Percentiles rank a stretch among this genome's conserved stretches.
These are phyloP conservation scores for Cystofilobasidium macerans DNA, from an alignment of 768 basidiomycete species.

Conservation along the genomic window DNA sequence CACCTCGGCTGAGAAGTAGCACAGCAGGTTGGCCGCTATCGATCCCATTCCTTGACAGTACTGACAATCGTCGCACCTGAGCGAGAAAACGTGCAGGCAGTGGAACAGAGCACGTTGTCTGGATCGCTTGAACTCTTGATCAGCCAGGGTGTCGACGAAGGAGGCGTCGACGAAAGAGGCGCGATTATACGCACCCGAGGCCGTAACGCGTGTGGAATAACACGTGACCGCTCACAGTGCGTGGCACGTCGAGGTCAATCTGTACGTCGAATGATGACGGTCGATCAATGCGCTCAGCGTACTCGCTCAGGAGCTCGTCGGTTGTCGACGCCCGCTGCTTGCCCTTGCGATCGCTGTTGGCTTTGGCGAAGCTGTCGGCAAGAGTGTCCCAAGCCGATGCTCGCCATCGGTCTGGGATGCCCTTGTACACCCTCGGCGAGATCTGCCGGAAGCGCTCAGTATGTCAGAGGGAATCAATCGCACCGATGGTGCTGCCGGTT, in stretches of 20 bases:
- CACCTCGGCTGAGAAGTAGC: constrained; percentile 78
- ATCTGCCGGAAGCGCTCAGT: constrained; percentile 28
- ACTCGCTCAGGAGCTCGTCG: constrained; percentile 38
- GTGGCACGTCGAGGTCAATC: constrained; percentile 92
- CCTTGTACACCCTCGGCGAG: constrained; percentile 74
- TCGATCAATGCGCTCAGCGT: constrained; percentile 48
- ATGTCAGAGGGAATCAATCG: no score
- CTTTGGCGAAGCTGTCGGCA: constrained; percentile 42
- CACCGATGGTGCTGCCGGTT: constrained; percentile 15
- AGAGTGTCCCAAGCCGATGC: constrained; percentile 81
- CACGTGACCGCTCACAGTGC: constrained; percentile 89
- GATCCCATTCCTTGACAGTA: constrained; percentile 99
- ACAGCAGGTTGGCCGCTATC: constrained; percentile 84
- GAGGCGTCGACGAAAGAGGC: not conserved
- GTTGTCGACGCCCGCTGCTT: constrained; percentile 33
- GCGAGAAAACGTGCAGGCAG: constrained; percentile 81
- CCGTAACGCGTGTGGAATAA: constrained; percentile 94
- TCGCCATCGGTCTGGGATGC: constrained; percentile 93
- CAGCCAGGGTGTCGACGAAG: not conserved
- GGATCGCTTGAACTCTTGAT: not conserved
- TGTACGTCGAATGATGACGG: constrained; percentile 88
- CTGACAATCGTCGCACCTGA: constrained; percentile 72
- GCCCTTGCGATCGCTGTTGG: constrained; percentile 26
- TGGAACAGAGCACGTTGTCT: constrained; percentile 93
- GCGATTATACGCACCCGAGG: constrained; percentile 56